Conservation (phyloP, 768 basidiomycete genomes). For the Pleurotus salmoneostramineus region DNA sequence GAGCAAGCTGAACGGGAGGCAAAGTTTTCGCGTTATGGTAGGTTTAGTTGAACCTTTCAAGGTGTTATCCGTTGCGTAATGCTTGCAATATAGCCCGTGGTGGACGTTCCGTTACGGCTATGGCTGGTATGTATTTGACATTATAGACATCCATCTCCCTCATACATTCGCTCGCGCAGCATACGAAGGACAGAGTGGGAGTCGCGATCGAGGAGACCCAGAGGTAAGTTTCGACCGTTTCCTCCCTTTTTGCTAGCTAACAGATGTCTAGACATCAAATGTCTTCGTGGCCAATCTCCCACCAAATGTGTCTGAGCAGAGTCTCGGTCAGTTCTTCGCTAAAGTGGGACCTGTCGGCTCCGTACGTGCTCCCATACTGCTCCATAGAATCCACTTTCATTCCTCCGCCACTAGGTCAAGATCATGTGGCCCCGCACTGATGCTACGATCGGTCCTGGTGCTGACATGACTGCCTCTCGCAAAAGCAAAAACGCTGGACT, state of each 20-base stretch:
- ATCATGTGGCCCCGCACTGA: slow-evolving; percentile 99
- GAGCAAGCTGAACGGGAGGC: slow-evolving; percentile 92
- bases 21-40: slow-evolving; percentile 70
- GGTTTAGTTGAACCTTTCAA: slow-evolving; percentile 10
- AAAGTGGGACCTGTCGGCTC: slow-evolving; percentile 91
- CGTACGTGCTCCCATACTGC: slow-evolving; percentile 29
- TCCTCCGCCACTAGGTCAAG: slow-evolving; percentile 58
- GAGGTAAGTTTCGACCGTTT: slow-evolving; percentile 45
- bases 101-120: slow-evolving; percentile 80
- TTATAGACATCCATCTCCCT: background rate
- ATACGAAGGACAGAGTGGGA: slow-evolving; percentile 88
- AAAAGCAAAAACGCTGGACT: slow-evolving; percentile 71
- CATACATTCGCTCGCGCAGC: slow-evolving; percentile 32
- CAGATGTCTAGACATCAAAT: slow-evolving; percentile 73
- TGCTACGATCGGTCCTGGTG: slow-evolving; percentile 58
- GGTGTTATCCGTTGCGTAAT: background rate
- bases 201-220: slow-evolving; percentile 84
- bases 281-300: slow-evolving; percentile 95
- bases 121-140: slow-evolving; percentile 62
- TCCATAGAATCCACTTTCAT: background rate
- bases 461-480: slow-evolving; percentile 71
- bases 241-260: background rate
- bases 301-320: slow-evolving; percentile 78
- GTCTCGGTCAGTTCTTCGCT: slow-evolving; percentile 88
- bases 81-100: slow-evolving; percentile 39